Evolutionary conservation across 1,284 basidiomycete species (phyloP).

Genomic region (Omphalotus olearius): DNA sequence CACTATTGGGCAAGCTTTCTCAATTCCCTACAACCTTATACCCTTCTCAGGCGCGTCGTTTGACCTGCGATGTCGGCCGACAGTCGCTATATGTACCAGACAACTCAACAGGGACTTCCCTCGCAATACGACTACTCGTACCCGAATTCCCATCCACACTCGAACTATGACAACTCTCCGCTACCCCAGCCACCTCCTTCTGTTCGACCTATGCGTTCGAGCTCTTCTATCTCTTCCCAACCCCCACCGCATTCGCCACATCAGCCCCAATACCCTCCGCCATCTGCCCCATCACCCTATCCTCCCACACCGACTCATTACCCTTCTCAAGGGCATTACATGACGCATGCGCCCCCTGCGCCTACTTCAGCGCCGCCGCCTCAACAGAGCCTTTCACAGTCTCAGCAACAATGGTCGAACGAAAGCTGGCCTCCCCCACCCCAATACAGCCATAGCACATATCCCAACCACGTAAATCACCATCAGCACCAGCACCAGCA

Average conservation of each 20-base stretch:
- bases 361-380: conserved; percentile 20
- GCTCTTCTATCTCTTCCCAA: conserved; percentile 20
- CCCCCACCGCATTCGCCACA: conserved; percentile 27
- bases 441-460: conserved; percentile 2
- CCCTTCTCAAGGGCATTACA: conserved; percentile 10
- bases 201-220: background rate
- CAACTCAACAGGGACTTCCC: conserved; percentile 31
- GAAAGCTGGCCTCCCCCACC: background rate
- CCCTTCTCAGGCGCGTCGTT: conserved; percentile 10
- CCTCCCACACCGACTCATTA: background rate
- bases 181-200: conserved; percentile 28
- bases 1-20: background rate
- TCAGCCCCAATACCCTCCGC: conserved; percentile 9
- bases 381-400: conserved; percentile 19
- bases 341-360: conserved; percentile 23
- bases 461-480: conserved; percentile 21
- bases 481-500: conserved; percentile 24
- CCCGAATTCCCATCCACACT: background rate
- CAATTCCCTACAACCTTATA: background rate
- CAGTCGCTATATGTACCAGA: conserved; percentile 53
- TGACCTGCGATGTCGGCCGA: conserved; percentile 44
- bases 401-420: conserved; percentile 22
- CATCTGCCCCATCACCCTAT: conserved; percentile 2
- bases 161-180: conserved; percentile 30
- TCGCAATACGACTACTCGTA: conserved; percentile 45